phyloP scores from a whole-genome alignment of 2,329 filamentous ascomycete genomes.

The Calonectria ilicicola region DNA sequence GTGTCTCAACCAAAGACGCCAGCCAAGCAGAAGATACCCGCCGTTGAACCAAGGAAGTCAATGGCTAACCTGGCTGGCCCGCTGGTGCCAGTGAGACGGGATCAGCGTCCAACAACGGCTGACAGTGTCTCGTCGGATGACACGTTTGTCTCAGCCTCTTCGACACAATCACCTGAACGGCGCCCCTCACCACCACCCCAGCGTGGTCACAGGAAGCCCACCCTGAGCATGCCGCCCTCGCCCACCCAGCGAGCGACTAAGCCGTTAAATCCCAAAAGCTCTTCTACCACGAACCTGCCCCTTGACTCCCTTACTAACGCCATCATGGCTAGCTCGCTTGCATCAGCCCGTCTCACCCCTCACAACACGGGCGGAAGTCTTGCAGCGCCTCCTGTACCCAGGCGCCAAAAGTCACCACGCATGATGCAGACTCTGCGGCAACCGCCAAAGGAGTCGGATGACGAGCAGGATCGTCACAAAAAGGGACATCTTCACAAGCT shows the following conservation, averaged over 20 bases:
- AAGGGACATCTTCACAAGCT: constrained; percentile 63
- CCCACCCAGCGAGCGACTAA: constrained; percentile 49
- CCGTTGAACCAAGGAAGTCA: constrained; percentile 26
- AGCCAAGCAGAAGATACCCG: constrained; percentile 8
- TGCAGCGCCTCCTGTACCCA: constrained; percentile 51
- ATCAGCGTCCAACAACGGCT: constrained; percentile 34
- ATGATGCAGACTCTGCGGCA: constrained; percentile 77
- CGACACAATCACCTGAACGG: constrained; percentile 46
- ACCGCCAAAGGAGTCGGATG: constrained; percentile 60
- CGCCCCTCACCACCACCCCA: constrained; percentile 40
- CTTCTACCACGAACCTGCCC: constrained; percentile 57
- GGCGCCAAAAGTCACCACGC: constrained; percentile 60
- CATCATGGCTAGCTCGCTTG: constrained; percentile 80
- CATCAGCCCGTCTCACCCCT: constrained; percentile 67
- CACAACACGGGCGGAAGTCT: constrained; percentile 53
- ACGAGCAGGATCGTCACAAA: constrained; percentile 65
- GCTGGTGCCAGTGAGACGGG: constrained; percentile 22
- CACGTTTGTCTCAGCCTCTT: constrained; percentile 58
- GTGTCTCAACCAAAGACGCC: constrained; percentile 24
- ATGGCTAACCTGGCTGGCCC: constrained; percentile 24
- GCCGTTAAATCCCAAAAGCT: constrained; percentile 42
- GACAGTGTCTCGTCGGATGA: constrained; percentile 57
- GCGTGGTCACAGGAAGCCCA: constrained; percentile 17
- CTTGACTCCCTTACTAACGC: constrained; percentile 78
- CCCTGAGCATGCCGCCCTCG: constrained; percentile 49